A percentile compares a stretch with the other conserved stretches of the same genome.
Evolutionary conservation across 2,329 filamentous ascomycete genomes (phyloP).

Genomic region (Ceratocystis albifundus): DNA sequence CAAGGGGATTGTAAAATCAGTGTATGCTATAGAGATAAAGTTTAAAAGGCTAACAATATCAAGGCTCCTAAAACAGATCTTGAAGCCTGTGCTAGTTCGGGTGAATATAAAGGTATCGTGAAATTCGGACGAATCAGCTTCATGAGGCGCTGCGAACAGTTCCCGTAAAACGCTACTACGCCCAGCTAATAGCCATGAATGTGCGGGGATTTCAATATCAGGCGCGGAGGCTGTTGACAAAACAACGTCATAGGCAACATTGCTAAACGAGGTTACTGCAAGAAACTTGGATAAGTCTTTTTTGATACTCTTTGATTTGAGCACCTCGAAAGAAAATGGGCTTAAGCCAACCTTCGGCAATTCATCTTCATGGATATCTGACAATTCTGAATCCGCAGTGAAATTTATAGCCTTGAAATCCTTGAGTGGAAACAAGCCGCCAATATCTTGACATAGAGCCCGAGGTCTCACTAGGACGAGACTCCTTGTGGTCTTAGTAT

Average conservation of each 20-base stretch:
- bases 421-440: constrained; percentile 55
- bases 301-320: constrained; percentile 56
- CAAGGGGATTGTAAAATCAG: constrained; percentile 66
- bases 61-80: constrained; percentile 45
- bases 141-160: constrained; percentile 47
- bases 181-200: constrained; percentile 67
- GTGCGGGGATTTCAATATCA: constrained; percentile 62
- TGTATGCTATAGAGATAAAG: constrained; percentile 67
- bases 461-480: constrained; percentile 55
- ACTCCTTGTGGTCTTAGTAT: constrained; percentile 68
- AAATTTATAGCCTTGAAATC: constrained; percentile 41
- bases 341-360: constrained; percentile 38
- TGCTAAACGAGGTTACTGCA: constrained; percentile 31
- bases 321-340: constrained; percentile 39
- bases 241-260: constrained; percentile 35
- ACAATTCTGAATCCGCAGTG: constrained; percentile 32
- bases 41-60: constrained; percentile 74
- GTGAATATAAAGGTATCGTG: constrained; percentile 50
- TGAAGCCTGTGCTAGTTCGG: constrained; percentile 22
- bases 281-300: constrained; percentile 46
- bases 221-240: constrained; percentile 51
- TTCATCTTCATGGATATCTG: constrained; percentile 34
- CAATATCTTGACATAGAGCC: constrained; percentile 62
- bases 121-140: constrained; percentile 43
- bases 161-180: constrained; percentile 59